phyloP scores from a whole-genome alignment of 345 rosid genomes.

The Noccaea caerulescens region DNA sequence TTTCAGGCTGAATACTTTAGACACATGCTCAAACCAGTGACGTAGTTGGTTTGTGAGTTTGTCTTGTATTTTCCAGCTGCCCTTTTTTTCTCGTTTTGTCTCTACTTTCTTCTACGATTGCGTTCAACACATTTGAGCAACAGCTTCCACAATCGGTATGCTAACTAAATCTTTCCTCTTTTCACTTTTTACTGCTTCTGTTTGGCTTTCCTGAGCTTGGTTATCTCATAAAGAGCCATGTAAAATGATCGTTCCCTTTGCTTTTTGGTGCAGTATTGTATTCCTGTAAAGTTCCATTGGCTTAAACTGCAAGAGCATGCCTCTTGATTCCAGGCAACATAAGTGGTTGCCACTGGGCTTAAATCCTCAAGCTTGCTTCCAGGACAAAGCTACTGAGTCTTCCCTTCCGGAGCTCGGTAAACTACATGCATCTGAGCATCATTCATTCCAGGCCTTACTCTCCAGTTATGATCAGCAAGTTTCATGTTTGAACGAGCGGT shows the following conservation, averaged over 20 bases:
- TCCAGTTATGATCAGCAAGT: slow-evolving; percentile 35
- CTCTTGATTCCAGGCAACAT: slow-evolving; percentile 48
- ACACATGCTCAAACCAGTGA: slow-evolving; percentile 95
- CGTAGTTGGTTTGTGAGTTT: slow-evolving; percentile 62
- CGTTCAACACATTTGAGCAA: slow-evolving; percentile 43
- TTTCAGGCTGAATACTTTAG: slow-evolving; percentile 95
- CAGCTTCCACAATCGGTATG: slow-evolving; percentile 51
- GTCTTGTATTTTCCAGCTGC: slow-evolving; percentile 52
- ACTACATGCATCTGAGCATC: slow-evolving; percentile 46
- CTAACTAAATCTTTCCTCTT: slow-evolving; percentile 22
- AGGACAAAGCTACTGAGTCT: slow-evolving; percentile 47
- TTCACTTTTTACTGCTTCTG: neutral
- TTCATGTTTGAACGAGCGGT: slow-evolving; percentile 38
- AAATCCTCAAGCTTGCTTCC: slow-evolving; percentile 34
- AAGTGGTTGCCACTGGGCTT: slow-evolving; percentile 53
- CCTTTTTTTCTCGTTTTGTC: slow-evolving; percentile 30
- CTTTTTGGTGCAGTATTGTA: slow-evolving; percentile 33
- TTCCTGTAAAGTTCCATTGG: slow-evolving; percentile 45
- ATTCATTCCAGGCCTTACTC: slow-evolving; percentile 46
- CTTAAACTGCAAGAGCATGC: slow-evolving; percentile 55
- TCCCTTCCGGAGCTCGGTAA: slow-evolving; percentile 45
- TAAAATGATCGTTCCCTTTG: slow-evolving; percentile 35
- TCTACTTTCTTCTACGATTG: slow-evolving; percentile 45
- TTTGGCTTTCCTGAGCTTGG: slow-evolving; percentile 2
- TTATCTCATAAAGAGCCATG: slow-evolving; percentile 51